phyloP scores from a whole-genome alignment of 164 flowering plant genomes.

The Protea cynaroides region DNA sequence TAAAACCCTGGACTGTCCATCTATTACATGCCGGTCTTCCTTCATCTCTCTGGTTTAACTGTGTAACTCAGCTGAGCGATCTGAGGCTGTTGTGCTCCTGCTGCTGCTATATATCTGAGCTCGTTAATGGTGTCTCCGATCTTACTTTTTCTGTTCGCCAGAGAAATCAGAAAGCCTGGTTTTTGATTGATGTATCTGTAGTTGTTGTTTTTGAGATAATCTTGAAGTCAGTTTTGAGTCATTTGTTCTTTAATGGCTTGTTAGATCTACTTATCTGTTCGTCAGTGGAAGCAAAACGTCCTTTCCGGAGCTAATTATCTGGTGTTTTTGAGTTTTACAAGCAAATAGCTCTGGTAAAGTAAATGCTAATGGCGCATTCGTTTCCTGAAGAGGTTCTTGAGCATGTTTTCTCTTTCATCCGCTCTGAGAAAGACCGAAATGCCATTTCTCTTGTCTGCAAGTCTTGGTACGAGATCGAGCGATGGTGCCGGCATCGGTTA shows the following conservation, averaged over 20 bases:
- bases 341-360: background rate
- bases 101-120: too few relatives aligned
- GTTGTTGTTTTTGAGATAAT: too few relatives aligned
- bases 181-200: too few relatives aligned
- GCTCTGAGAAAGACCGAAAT: conserved; percentile 56
- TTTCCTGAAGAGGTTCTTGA: conserved; percentile 90
- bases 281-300: background rate
- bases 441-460: conserved; percentile 75
- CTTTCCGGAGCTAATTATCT: background rate
- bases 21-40: conserved; percentile 5
- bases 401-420: conserved; percentile 73
- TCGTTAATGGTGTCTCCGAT: conserved; percentile 34
- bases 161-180: background rate
- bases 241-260: conserved; percentile 25
- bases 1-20: conserved; percentile 13
- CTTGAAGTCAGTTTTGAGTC: too few relatives aligned
- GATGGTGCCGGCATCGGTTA: conserved; percentile 50
- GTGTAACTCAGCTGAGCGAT: conserved; percentile 5
- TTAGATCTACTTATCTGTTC: conserved; percentile 3
- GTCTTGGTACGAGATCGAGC: conserved; percentile 74
- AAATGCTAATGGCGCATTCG: conserved; percentile 34
- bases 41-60: background rate
- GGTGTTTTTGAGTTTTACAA: background rate
- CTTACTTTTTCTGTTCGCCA: conserved; percentile 6
- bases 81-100: too few relatives aligned